These are phyloP conservation scores for Typha latifolia DNA, from an alignment of 176 grass and related monocot species.

Conservation along the genomic window DNA sequence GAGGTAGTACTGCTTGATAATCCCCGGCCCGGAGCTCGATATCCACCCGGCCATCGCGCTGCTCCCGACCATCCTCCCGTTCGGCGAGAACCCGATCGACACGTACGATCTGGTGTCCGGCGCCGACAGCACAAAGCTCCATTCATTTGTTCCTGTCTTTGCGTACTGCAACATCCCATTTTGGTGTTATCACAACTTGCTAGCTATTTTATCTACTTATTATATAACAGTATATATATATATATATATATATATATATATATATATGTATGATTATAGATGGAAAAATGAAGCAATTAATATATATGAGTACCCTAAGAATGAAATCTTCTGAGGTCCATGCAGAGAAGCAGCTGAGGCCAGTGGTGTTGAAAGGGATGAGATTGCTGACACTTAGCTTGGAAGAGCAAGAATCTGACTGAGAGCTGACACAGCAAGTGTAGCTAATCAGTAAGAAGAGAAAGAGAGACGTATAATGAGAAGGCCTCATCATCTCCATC, in stretches of 20 bases:
- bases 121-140: constrained; percentile 87
- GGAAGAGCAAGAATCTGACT: constrained; percentile 31
- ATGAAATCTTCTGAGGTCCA: constrained; percentile 40
- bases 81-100: constrained; percentile 33
- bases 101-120: constrained; percentile 33
- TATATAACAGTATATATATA: neutral
- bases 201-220: too few species aligned
- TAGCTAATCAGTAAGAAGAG: constrained; percentile 10
- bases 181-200: neutral
- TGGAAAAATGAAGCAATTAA: neutral
- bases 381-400: constrained; percentile 16
- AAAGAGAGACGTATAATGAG: neutral
- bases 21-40: constrained; percentile 1
- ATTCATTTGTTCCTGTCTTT: constrained; percentile 50
- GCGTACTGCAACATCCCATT: constrained; percentile 41
- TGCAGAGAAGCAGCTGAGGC: constrained; percentile 33
- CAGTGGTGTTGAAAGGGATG: constrained; percentile 43
- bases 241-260: neutral
- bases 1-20: constrained; percentile 48
- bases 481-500: neutral
- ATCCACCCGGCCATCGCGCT: constrained; percentile 41
- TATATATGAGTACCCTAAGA: constrained; percentile 28
- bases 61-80: constrained; percentile 43
- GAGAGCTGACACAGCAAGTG: constrained; percentile 7
- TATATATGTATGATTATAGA: too few species aligned